phyloP scores from a whole-genome alignment of 148 eudicot genomes.

The Diospyros lotus region DNA sequence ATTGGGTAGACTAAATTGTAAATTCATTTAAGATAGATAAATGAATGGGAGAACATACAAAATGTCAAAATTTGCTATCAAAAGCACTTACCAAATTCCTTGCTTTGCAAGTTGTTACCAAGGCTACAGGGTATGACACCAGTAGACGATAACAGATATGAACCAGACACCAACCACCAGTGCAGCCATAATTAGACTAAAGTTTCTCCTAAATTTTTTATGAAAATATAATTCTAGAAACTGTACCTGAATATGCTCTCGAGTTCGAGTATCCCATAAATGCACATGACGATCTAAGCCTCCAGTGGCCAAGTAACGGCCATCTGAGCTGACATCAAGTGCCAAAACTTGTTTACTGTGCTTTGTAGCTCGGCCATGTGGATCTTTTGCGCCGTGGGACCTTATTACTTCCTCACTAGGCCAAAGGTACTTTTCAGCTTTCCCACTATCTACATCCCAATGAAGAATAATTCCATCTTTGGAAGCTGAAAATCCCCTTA shows the following conservation, averaged over 20 bases:
- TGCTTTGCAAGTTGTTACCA: not conserved
- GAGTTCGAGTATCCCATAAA: constrained; percentile 89
- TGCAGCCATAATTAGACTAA: not conserved
- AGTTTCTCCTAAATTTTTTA: too few species aligned
- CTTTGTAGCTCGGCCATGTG: constrained; percentile 62
- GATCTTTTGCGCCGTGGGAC: constrained; percentile 66
- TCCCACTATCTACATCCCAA: constrained; percentile 89
- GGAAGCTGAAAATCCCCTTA: constrained; percentile 85
- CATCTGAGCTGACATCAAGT: constrained; percentile 82
- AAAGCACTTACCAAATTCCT: not conserved
- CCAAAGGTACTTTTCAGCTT: constrained; percentile 72
- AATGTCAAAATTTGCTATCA: too few species aligned
- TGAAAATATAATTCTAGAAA: not conserved
- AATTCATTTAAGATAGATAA: not conserved
- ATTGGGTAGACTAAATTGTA: not conserved
- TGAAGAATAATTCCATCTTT: constrained; percentile 78
- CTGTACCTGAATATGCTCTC: constrained; percentile 76
- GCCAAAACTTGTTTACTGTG: constrained; percentile 72
- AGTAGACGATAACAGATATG: not conserved
- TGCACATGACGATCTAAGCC: constrained; percentile 95
- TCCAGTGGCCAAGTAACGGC: constrained; percentile 86
- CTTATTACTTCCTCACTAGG: constrained; percentile 66
- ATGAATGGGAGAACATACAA: not conserved
- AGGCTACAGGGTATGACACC: not conserved
- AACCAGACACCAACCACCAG: not conserved